Evolutionary conservation across 202 grass and related monocot species (phyloP).

Genomic region (Digitaria exilis): DNA sequence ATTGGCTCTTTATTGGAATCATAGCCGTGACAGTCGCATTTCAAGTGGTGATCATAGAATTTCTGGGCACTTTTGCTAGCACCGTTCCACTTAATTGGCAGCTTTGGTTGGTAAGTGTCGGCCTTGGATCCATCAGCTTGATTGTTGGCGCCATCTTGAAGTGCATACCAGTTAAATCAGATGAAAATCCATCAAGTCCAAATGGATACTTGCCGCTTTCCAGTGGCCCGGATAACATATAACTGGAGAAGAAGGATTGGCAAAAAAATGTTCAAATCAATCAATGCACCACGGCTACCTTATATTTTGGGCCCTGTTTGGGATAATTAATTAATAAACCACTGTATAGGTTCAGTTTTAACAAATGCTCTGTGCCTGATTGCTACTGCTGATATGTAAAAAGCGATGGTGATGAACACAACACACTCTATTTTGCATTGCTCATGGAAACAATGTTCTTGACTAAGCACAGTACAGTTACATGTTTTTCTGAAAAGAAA

Average conservation of each 20-base stretch:
- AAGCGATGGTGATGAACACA: conserved; percentile 12
- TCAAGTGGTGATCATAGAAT: conserved; percentile 86
- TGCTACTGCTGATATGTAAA: neutral
- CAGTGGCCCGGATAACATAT: conserved; percentile 62
- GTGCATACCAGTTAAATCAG: conserved; percentile 65
- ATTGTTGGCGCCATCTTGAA: conserved; percentile 75
- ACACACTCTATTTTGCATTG: neutral
- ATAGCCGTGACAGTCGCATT: conserved; percentile 65
- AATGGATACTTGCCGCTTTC: conserved; percentile 56
- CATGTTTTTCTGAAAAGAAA: too few relatives aligned
- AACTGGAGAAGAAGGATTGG: conserved; percentile 4
- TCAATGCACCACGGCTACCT: neutral
- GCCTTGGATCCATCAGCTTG: conserved; percentile 76
- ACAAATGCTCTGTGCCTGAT: neutral
- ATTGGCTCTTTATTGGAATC: conserved; percentile 70
- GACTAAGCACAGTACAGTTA: neutral
- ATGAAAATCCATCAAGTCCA: conserved; percentile 20
- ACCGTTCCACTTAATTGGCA: conserved; percentile 69
- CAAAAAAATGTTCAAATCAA: too few relatives aligned
- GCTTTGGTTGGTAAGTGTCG: conserved; percentile 60
- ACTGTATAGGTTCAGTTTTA: neutral
- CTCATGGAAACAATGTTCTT: neutral
- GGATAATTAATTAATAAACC: neutral
- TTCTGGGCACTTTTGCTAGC: conserved; percentile 77
- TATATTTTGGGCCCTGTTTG: neutral